Conservation (phyloP, 352 stramenopile genomes). For the Phytophthora rubi region DNA sequence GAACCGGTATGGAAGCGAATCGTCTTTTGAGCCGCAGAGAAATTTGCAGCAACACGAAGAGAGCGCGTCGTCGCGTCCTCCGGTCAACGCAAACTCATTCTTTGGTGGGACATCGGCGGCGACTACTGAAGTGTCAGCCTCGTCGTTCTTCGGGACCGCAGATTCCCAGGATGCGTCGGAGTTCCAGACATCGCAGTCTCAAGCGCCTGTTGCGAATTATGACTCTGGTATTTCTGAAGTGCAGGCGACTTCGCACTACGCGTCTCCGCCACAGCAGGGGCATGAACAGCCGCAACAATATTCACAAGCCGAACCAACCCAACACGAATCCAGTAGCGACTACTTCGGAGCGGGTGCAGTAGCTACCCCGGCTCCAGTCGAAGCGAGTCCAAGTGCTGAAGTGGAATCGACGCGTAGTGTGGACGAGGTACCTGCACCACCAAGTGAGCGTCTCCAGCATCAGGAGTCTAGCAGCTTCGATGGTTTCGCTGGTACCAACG, state of each 20-base stretch:
- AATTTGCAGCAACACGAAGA: conserved; percentile 11
- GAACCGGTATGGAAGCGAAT: conserved; percentile 24
- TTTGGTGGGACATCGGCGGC: conserved; percentile 27
- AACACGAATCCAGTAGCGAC: conserved; percentile 13
- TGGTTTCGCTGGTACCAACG: conserved; percentile 1
- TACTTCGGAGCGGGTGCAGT: conserved; percentile 13
- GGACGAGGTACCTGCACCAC: not conserved
- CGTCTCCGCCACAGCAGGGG: conserved; percentile 10
- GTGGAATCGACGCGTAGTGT: not conserved
- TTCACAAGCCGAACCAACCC: not conserved
- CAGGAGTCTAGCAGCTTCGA: conserved; percentile 5
- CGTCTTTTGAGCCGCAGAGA: conserved; percentile 15
- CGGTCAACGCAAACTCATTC: conserved; percentile 31
- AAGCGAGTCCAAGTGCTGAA: conserved; percentile 9
- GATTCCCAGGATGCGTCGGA: conserved; percentile 27
- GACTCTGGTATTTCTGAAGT: conserved; percentile 5
- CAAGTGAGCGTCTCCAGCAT: conserved; percentile 12
- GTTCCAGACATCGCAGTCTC: conserved; percentile 12
- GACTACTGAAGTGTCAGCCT: conserved; percentile 24
- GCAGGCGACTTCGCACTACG: conserved; percentile 9
- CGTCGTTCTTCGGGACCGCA: conserved; percentile 40
- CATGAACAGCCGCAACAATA: conserved; percentile 14
- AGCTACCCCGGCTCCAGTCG: not conserved
- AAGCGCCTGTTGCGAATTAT: conserved; percentile 2
- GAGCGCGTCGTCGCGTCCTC: conserved; percentile 4